phyloP scores from a whole-genome alignment of 768 basidiomycete genomes.

The Hericium alpestre region DNA sequence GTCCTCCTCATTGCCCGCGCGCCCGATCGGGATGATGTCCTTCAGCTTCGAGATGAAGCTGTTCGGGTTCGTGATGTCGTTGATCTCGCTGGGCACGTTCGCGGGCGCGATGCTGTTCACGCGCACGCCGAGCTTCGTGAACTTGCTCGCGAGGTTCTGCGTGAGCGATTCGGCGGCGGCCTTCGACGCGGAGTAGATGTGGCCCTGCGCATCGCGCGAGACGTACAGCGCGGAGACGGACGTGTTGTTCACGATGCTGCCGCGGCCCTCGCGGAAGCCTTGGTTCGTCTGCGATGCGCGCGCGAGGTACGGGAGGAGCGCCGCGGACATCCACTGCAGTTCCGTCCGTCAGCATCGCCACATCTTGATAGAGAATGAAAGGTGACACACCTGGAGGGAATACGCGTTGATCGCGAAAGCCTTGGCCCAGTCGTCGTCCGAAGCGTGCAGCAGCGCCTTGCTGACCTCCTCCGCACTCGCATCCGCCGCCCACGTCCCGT shows the following conservation, averaged over 20 bases:
- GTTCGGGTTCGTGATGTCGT: conserved; percentile 8
- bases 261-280: conserved; percentile 7
- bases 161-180: conserved; percentile 12
- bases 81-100: conserved; percentile 11
- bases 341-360: neutral
- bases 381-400: conserved; percentile 7
- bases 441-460: conserved; percentile 9
- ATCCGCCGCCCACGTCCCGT: conserved; percentile 6
- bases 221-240: conserved; percentile 12
- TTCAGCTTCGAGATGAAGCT: conserved; percentile 9
- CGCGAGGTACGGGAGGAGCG: conserved; percentile 9
- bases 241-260: conserved; percentile 11
- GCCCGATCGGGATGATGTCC: conserved; percentile 8
- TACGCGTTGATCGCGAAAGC: conserved; percentile 10
- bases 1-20: conserved; percentile 11
- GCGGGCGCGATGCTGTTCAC: conserved; percentile 12
- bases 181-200: conserved; percentile 11
- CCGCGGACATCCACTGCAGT: conserved; percentile 11
- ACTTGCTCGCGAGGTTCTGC: conserved; percentile 12
- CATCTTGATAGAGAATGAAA: neutral
- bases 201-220: conserved; percentile 2
- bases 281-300: conserved; percentile 4
- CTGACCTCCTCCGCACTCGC: conserved; percentile 5
- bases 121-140: conserved; percentile 12
- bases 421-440: conserved; percentile 8